Evolutionary conservation across 208 protist species (phyloP), one percentile per base, ranked within the genome.

Genomic region (Angomonas deanei): DNA sequence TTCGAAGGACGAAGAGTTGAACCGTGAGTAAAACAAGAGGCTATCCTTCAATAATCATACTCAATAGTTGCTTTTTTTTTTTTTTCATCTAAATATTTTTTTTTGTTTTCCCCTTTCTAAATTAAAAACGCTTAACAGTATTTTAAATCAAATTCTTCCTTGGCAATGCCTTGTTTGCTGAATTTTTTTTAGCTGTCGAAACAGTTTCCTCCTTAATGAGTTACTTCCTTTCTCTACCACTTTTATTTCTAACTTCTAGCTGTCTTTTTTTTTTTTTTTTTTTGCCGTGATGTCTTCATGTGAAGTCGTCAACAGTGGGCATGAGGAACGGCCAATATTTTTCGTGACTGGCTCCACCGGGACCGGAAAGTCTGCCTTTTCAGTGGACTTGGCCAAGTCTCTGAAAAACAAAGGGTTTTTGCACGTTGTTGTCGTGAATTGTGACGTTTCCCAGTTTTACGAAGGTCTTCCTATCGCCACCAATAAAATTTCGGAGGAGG

Each of bases 381-480:
- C 91, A 0, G 67, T 97, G 11, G 33, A 69, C 1, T 33, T 95
- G 28, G 93, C 93, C 11, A 66, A 74, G n/a, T 58, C 72, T 17
- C 70, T 93, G 30, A 53, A 77, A 42, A 3, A 58, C 0, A 17
- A 70, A 50, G 60, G 68, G 0, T 92, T 83, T 72, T 28, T 73
- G 23, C 11, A 81, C 59, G 87, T 93, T n/a, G 82, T 87, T 10
- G 63, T 97, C 28, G 50, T 97, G 0, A 94, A 89, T 55, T 92
- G 86, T 55, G 93, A 97, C 59, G 84, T 92, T 4, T 84, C 90
- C 66, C 93, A 97, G 66, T 92, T 93, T 62, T 97, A 93, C 59
- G 23, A 27, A 5, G 90, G 70, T 32, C 83, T 97, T 33, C 87
- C 91, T 17, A 77, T 96, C 49, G 80, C 72, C 23, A 97, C 91